These are phyloP conservation scores for Elaeis oleifera DNA, from an alignment of 202 grass and related monocot species.

Conservation along the genomic window DNA sequence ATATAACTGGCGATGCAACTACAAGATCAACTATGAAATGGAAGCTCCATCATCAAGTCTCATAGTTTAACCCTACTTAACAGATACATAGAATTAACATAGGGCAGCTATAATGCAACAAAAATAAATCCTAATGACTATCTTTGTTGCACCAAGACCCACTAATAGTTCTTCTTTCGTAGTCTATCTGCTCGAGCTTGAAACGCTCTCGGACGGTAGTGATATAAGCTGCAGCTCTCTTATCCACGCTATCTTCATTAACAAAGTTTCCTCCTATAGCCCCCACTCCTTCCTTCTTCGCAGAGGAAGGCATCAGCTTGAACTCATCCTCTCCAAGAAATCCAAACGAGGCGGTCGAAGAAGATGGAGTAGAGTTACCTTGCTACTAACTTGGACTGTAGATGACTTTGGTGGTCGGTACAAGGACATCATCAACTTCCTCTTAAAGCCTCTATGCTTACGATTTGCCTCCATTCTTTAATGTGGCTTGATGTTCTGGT, in stretches of 20 bases:
- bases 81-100: too few relatives aligned
- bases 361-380: slow-evolving; percentile 19
- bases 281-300: neutral
- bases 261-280: neutral
- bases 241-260: slow-evolving; percentile 10
- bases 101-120: too few relatives aligned
- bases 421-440: slow-evolving; percentile 29
- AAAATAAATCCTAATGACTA: too few relatives aligned
- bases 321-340: neutral
- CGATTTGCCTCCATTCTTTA: slow-evolving; percentile 26
- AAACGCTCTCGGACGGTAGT: slow-evolving; percentile 34
- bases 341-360: slow-evolving; percentile 11
- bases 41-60: too few relatives aligned
- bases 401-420: slow-evolving; percentile 20
- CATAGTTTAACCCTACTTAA: too few relatives aligned
- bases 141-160: too few relatives aligned
- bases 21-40: too few relatives aligned
- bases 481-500: too few relatives aligned
- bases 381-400: slow-evolving; percentile 27
- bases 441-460: slow-evolving; percentile 31
- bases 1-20: too few relatives aligned
- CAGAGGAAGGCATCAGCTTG: too few relatives aligned
- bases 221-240: slow-evolving; percentile 48
- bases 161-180: neutral
- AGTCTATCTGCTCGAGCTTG: slow-evolving; percentile 29